These are phyloP conservation scores for Warburgia ugandensis DNA, from an alignment of 164 flowering plant genomes.

Conservation along the genomic window DNA sequence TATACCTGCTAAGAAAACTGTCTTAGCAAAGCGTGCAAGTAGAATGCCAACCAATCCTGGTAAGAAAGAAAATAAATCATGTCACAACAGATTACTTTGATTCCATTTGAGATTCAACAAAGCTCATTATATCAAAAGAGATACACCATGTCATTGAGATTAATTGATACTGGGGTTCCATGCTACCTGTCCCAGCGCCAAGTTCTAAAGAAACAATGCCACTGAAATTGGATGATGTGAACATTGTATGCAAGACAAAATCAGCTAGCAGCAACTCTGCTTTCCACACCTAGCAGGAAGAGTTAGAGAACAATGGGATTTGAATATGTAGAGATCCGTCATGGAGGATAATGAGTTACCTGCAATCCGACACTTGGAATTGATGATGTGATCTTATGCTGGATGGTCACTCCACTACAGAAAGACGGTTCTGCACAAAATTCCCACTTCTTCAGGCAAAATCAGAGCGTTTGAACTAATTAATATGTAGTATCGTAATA, in stretches of 20 bases:
- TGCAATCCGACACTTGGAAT: constrained; percentile 88
- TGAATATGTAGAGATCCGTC: neutral
- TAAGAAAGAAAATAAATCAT: constrained; percentile 16
- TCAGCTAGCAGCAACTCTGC: constrained; percentile 77
- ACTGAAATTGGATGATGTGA: constrained; percentile 46
- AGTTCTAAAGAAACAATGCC: constrained; percentile 63
- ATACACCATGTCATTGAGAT: too few relatives aligned
- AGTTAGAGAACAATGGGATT: neutral
- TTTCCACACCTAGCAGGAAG: constrained; percentile 64
- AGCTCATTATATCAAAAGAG: too few relatives aligned
- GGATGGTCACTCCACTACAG: constrained; percentile 37
- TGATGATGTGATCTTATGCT: constrained; percentile 73
- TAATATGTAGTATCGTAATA: too few relatives aligned
- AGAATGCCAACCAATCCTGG: constrained; percentile 82
- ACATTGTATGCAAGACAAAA: constrained; percentile 65
- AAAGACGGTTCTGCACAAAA: constrained; percentile 27
- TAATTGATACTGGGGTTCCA: neutral
- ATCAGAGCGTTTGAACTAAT: neutral
- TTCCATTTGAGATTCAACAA: neutral
- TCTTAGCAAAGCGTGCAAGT: constrained; percentile 71
- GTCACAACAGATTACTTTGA: neutral
- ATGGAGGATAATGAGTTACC: constrained; percentile 29
- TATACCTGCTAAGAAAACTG: constrained; percentile 73
- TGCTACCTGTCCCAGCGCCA: constrained; percentile 90
- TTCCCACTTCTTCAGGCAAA: neutral